Evolutionary conservation across 2,329 filamentous ascomycete species (phyloP).

Genomic region (Claviceps pazoutovae): DNA sequence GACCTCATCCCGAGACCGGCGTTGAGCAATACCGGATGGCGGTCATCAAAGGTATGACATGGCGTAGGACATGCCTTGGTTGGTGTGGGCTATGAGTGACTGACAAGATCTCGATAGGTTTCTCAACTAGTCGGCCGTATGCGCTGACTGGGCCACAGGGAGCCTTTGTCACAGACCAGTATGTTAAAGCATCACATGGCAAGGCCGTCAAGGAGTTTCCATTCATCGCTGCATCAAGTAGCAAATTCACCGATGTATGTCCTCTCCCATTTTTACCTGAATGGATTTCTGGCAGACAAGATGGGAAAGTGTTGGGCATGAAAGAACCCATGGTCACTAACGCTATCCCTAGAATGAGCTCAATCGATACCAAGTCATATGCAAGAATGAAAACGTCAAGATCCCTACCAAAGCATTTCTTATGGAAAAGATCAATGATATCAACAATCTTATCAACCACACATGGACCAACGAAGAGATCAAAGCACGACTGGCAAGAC

Average conservation of each 20-base stretch:
- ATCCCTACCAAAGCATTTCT: slow-evolving; percentile 62
- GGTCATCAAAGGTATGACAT: slow-evolving; percentile 58
- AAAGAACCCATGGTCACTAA: slow-evolving; percentile 10
- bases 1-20: slow-evolving; percentile 57
- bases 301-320: too few species aligned
- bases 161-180: slow-evolving; percentile 71
- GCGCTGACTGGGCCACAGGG: slow-evolving; percentile 68
- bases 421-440: slow-evolving; percentile 60
- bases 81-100: neutral
- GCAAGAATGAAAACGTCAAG: slow-evolving; percentile 56
- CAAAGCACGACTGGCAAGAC: slow-evolving; percentile 60
- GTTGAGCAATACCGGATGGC: slow-evolving; percentile 77
- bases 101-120: slow-evolving; percentile 35
- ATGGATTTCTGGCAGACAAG: neutral
- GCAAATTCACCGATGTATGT: slow-evolving; percentile 64
- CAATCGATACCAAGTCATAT: slow-evolving; percentile 63
- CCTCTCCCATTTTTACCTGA: too few species aligned
- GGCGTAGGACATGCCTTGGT: neutral
- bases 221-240: slow-evolving; percentile 82
- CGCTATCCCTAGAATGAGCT: slow-evolving; percentile 49
- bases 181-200: slow-evolving; percentile 68
- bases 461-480: slow-evolving; percentile 75
- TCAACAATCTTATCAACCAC: slow-evolving; percentile 66
- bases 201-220: slow-evolving; percentile 75
- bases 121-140: slow-evolving; percentile 69